Evolutionary conservation across 2,329 filamentous ascomycete genomes (phyloP).

Genomic region (Phoma sp.): DNA sequence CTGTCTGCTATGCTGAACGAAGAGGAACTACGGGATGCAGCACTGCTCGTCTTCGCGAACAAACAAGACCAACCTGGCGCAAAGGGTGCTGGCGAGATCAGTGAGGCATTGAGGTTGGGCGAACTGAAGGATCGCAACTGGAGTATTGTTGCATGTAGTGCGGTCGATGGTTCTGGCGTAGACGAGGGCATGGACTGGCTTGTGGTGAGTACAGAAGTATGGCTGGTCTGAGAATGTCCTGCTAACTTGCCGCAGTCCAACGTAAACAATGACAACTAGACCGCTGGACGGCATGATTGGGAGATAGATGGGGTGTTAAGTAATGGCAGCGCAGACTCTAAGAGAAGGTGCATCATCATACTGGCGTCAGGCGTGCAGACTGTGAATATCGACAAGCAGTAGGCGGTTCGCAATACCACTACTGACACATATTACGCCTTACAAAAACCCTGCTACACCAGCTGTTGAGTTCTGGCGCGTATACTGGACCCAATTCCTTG

Average conservation of each 20-base stretch:
- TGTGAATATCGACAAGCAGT: conserved; percentile 12
- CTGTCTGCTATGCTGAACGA: conserved; percentile 94
- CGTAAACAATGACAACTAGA: conserved; percentile 10
- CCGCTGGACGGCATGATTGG: conserved; percentile 7
- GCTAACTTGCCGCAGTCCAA: conserved; percentile 14
- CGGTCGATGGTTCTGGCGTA: conserved; percentile 92
- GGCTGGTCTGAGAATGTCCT: neutral
- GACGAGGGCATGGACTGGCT: conserved; percentile 99
- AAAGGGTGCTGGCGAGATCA: conserved; percentile 95
- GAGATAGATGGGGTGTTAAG: conserved; percentile 1
- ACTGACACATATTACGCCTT: neutral
- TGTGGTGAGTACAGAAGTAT: conserved; percentile 67
- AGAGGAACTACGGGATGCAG: conserved; percentile 92
- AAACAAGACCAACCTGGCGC: conserved; percentile 98
- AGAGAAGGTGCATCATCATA: conserved; percentile 29
- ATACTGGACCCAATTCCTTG: neutral
- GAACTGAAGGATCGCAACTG: conserved; percentile 96
- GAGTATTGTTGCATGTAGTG: conserved; percentile 98
- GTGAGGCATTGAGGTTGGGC: conserved; percentile 86
- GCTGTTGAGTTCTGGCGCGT: neutral
- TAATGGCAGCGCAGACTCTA: conserved; percentile 13
- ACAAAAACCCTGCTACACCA: neutral
- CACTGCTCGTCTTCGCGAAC: conserved; percentile 94
- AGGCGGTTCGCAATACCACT: neutral
- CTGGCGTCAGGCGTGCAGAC: conserved; percentile 25